phyloP scores from a whole-genome alignment of 2,329 filamentous ascomycete species.

The Rhexocercosporidium sp. region DNA sequence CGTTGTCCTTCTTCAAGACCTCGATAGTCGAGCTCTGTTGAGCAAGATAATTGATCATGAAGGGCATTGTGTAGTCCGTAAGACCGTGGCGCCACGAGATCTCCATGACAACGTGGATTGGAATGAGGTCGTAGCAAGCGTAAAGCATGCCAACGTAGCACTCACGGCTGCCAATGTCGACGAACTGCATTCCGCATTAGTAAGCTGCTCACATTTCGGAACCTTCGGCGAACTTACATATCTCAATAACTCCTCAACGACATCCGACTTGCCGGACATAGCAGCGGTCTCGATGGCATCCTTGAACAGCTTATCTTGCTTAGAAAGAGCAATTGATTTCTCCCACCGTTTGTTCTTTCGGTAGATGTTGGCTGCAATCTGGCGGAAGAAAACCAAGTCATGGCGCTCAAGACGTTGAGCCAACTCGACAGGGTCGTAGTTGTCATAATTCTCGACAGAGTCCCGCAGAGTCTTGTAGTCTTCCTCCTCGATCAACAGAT shows the following conservation, averaged over 20 bases:
- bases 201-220: constrained; percentile 26
- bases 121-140: constrained; percentile 96
- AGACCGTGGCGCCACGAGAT: constrained; percentile 96
- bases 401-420: constrained; percentile 95
- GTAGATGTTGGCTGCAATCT: constrained; percentile 98
- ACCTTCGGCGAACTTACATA: constrained; percentile 77
- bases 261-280: constrained; percentile 85
- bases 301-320: constrained; percentile 99
- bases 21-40: constrained; percentile 90
- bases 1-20: constrained; percentile 90
- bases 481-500: constrained; percentile 96
- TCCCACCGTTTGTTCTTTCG: constrained; percentile 99
- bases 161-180: constrained; percentile 97
- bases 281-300: constrained; percentile 98
- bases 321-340: constrained; percentile 95
- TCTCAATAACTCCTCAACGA: constrained; percentile 93
- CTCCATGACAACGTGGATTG: constrained; percentile 90
- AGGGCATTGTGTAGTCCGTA: constrained; percentile 98
- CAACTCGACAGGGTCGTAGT: constrained; percentile 94
- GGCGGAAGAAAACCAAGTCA: constrained; percentile 97
- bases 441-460: constrained; percentile 98
- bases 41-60: constrained; percentile 97
- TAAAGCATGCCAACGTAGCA: constrained; percentile 99
- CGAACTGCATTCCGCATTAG: constrained; percentile 70
- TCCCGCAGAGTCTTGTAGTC: constrained; percentile 98